Base-by-base conservation (phyloP, 768 basidiomycete species). In the Macrolepiota albuminosa region DNA sequence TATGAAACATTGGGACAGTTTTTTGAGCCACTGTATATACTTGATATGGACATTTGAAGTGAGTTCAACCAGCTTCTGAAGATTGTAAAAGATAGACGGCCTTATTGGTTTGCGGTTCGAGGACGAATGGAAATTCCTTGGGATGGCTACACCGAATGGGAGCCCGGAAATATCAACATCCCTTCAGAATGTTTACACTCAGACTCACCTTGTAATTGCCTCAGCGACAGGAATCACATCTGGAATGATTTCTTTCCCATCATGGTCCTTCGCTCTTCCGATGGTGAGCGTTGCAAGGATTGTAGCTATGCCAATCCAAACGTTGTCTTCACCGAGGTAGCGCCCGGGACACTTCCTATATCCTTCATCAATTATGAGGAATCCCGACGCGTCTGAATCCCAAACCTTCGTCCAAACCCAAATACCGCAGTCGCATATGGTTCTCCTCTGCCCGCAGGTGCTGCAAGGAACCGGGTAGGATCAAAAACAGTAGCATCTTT, bases 281-380 rank as follows among this genome's bases (percentile, higher is more conserved):
- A 81, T 74, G 29, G 72, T 63, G 58, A 79, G 77, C 5, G 59
- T 58, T n/a, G 69, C 52, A 6, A 70, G 59, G 10, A 68, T 61
- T 6, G 64, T 66, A 10, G 63, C 64, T 8, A 69, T 61, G 9
- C 60, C 61, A 26, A 63, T 60, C 66, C 72, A 74, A 40, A 79
- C 26, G 13, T 74, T 76, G 1, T 76, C 71, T n/a, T 79, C 75
- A 5, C 75, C 79, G 42, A 83, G 67, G 42, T 76, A 57, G 40
- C 72, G 64, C 7, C 80, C 82, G 13, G 78, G 75, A 54, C 78
- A 80, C 13, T 73, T 50, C 65, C 45, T 40, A 42, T 29, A 42
- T 14, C 16, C 16, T 18, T 26, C 21, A 14, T 10, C 2, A 13
- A 24, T 52, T 7, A 10, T 10, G 21, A 39, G 3, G 1, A 8